These are phyloP conservation scores for Calonectria hongkongensis DNA, from an alignment of 2,329 filamentous ascomycete genomes.

Conservation along the genomic window DNA sequence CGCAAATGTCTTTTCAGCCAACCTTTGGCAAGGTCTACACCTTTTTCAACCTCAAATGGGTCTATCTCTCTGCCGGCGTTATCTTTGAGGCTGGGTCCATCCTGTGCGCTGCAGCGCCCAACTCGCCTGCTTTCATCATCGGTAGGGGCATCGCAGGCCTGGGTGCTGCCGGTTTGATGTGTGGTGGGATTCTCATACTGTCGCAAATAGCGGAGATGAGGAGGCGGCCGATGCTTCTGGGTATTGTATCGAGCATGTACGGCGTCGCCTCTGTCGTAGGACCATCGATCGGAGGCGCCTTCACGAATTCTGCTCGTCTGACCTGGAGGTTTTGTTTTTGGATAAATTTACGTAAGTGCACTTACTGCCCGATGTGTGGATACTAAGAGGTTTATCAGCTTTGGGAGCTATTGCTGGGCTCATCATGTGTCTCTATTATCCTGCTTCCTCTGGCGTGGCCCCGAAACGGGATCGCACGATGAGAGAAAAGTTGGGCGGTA, in stretches of 20 bases:
- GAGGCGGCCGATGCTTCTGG: conserved; percentile 42
- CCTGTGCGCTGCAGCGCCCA: conserved; percentile 55
- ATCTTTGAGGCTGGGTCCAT: conserved; percentile 55
- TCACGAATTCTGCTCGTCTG: conserved; percentile 45
- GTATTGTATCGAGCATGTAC: conserved; percentile 49
- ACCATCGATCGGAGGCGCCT: conserved; percentile 45
- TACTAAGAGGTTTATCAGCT: conserved; percentile 25
- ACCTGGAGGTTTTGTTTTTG: conserved; percentile 53
- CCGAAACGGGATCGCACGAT: not conserved
- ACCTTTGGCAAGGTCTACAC: conserved; percentile 58
- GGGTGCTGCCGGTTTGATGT: conserved; percentile 51
- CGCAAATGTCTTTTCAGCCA: conserved; percentile 51
- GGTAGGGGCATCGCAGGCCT: conserved; percentile 62
- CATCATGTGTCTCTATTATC: conserved; percentile 42
- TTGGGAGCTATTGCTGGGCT: conserved; percentile 39
- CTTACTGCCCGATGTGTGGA: not conserved
- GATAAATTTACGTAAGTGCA: conserved; percentile 48
- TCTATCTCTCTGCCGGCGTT: conserved; percentile 50
- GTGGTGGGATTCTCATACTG: conserved; percentile 43
- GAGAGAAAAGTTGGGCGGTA: conserved; percentile 32
- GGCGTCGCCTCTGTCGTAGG: conserved; percentile 48
- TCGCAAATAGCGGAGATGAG: conserved; percentile 43
- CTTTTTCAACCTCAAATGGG: conserved; percentile 58
- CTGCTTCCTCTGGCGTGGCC: conserved; percentile 35
- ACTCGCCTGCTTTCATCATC: conserved; percentile 60